Base-by-base conservation (phyloP, 129 eudicot genomes). In the Flaveria sonorensis region DNA sequence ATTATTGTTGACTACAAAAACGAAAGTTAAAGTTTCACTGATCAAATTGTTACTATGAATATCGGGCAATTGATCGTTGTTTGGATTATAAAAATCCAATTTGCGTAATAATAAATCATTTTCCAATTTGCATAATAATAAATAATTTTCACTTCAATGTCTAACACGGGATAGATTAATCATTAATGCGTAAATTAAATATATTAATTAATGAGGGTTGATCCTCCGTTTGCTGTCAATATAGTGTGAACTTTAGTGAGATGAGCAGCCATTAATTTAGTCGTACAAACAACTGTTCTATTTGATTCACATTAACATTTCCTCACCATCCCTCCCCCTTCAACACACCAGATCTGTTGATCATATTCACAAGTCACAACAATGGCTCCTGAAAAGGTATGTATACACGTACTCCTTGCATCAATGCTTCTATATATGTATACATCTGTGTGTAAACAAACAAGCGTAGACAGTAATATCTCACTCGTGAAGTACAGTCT, bases 331-430 rank as follows among this genome's bases (percentile, higher is more conserved):
- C 0, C 32, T 5, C 7, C n/a, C 9, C 8, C 61, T 19, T 16
- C 11, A 57, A 26, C 15, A 14, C 21, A 66, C 16, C 71, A 40
- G 71, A 66, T 66, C 71, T 66, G 71, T 12, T 40, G 4, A 10
- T 66, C 50, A 8, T 19, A 1, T 39, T 40, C 71, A 4, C 51
- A 19, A 6, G 11, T 68, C 18, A 14, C 36, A 26, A 2, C 32
- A 45, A 75, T 75, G 79, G 59, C 79, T 61, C 79, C 79, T n/a
- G 71, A 46, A 12, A 75, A 75, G 79, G 78, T 74, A 73, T 30
- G 11, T 19, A 52, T 36, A 36, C 40, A 7, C 40, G 40, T 36
- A 4, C 4, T n/a, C 15, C 7, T 6, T 14, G 7, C 48, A 48
- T 2, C 40, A 70, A 39, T 47, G 9, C 26, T 1, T 21, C 3